phyloP scores from a whole-genome alignment of 2,329 filamentous ascomycete species.

The Colletotrichum lindemuthianum region DNA sequence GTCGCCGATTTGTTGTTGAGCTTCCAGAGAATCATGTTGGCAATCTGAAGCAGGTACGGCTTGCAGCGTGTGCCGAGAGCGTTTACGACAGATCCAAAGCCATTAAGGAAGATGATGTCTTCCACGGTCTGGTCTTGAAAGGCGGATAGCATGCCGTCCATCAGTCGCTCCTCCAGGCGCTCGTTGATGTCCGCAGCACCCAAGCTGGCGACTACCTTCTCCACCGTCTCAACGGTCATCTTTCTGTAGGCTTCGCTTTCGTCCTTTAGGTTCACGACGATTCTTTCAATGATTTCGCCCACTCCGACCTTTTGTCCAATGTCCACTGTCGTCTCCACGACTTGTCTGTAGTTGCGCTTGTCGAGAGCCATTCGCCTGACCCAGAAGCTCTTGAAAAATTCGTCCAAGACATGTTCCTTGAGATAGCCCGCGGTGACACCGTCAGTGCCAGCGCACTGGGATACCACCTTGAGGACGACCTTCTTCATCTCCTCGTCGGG shows the following conservation, averaged over 20 bases:
- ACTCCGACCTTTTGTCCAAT: conserved; percentile 98
- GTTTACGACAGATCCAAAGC: conserved; percentile 97
- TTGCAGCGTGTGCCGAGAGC: conserved; percentile 93
- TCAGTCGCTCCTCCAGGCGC: conserved; percentile 89
- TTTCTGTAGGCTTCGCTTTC: conserved; percentile 98
- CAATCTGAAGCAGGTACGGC: conserved; percentile 95
- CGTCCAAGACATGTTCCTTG: conserved; percentile 92
- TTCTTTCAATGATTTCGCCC: conserved; percentile 90
- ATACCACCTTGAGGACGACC: conserved; percentile 96
- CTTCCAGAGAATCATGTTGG: conserved; percentile 94
- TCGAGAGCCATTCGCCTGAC: conserved; percentile 96
- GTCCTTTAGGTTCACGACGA: conserved; percentile 96
- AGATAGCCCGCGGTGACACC: conserved; percentile 95
- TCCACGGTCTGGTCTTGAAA: conserved; percentile 99
- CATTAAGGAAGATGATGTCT: conserved; percentile 95
- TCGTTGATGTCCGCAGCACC: conserved; percentile 95
- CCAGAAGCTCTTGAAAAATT: conserved; percentile 99
- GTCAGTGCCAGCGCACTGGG: conserved; percentile 92
- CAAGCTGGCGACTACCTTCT: conserved; percentile 93
- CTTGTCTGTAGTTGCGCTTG: conserved; percentile 96
- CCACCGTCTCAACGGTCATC: conserved; percentile 98
- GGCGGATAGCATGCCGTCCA: conserved; percentile 93
- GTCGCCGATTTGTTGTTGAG: conserved; percentile 98
- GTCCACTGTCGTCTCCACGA: conserved; percentile 97
- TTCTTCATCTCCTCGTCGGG: conserved; percentile 99